These are phyloP conservation scores for Arachnomyces sp. DNA, from an alignment of 2,329 filamentous ascomycete genomes.

Conservation along the genomic window DNA sequence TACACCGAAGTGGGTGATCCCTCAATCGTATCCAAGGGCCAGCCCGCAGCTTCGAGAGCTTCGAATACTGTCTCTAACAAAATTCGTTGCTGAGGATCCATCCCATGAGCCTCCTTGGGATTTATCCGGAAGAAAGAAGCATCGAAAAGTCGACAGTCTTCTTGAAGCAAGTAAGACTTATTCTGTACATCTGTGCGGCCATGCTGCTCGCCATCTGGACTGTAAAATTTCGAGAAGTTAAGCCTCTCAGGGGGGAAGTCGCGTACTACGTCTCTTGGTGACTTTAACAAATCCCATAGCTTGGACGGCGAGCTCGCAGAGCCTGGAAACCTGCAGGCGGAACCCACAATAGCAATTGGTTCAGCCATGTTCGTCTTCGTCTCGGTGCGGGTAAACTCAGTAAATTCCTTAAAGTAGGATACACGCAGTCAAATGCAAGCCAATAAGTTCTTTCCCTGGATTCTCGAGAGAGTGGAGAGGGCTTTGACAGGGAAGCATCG, in stretches of 20 bases:
- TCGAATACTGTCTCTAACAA: conserved; percentile 23
- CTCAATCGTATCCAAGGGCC: conserved; percentile 18
- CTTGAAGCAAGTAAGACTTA: conserved; percentile 13
- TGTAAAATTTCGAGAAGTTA: conserved; percentile 12
- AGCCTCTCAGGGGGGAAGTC: conserved; percentile 14
- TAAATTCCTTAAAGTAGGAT: too few species aligned
- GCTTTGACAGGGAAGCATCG: too few species aligned
- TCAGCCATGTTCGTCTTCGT: conserved; percentile 3
- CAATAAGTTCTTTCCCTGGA: too few species aligned
- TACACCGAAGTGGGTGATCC: conserved; percentile 28
- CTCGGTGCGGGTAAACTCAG: too few species aligned
- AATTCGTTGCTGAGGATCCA: conserved; percentile 27
- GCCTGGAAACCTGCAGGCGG: conserved; percentile 11
- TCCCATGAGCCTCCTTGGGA: conserved; percentile 18
- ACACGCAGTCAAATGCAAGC: too few species aligned
- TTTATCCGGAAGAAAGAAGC: conserved; percentile 24
- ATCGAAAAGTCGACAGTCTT: conserved; percentile 24
- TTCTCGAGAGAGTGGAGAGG: too few species aligned
- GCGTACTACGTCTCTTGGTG: conserved; percentile 5
- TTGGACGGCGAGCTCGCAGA: conserved; percentile 1
- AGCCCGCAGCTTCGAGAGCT: conserved; percentile 21
- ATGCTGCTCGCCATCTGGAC: conserved; percentile 8
- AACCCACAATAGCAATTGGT: conserved; percentile 13
- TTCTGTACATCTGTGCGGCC: conserved; percentile 10
- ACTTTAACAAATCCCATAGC: conserved; percentile 5